Conservation (phyloP, 2,329 filamentous ascomycete species). For the Trichoderma endophyticum region DNA sequence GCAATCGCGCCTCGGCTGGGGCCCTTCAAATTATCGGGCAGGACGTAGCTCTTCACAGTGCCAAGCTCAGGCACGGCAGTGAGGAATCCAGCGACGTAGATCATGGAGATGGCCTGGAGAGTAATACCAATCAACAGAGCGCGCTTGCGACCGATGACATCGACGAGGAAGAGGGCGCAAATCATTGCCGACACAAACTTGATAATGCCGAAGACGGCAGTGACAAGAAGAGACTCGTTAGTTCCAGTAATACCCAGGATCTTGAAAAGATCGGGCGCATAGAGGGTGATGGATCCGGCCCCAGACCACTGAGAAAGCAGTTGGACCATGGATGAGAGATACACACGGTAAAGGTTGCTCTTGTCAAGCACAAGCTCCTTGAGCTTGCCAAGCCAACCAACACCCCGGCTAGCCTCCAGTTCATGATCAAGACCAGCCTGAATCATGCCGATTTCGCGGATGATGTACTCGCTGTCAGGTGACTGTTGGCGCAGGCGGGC, state of each 20-base stretch:
- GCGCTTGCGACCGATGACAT: slow-evolving; percentile 73
- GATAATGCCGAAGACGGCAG: slow-evolving; percentile 71
- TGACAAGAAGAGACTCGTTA: slow-evolving; percentile 68
- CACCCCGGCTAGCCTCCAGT: slow-evolving; percentile 65
- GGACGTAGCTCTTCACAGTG: slow-evolving; percentile 44
- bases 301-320: slow-evolving; percentile 72
- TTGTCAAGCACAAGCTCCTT: slow-evolving; percentile 66
- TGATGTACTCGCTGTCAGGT: slow-evolving; percentile 57
- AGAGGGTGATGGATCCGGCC: slow-evolving; percentile 71
- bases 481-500: slow-evolving; percentile 58
- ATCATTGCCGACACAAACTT: slow-evolving; percentile 65
- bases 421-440: slow-evolving; percentile 65
- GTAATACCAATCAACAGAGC: slow-evolving; percentile 59
- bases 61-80: slow-evolving; percentile 60
- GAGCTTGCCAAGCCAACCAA: slow-evolving; percentile 61
- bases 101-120: slow-evolving; percentile 58
- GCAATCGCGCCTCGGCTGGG: slow-evolving; percentile 66
- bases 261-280: slow-evolving; percentile 69
- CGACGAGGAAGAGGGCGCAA: slow-evolving; percentile 76
- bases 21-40: slow-evolving; percentile 47
- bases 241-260: slow-evolving; percentile 67
- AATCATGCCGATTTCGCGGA: slow-evolving; percentile 61
- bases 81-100: slow-evolving; percentile 61
- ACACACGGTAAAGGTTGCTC: slow-evolving; percentile 70
- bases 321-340: slow-evolving; percentile 66